These are phyloP conservation scores for Dysphania ambrosioides DNA, from an alignment of 148 eudicot species.

Conservation along the genomic window DNA sequence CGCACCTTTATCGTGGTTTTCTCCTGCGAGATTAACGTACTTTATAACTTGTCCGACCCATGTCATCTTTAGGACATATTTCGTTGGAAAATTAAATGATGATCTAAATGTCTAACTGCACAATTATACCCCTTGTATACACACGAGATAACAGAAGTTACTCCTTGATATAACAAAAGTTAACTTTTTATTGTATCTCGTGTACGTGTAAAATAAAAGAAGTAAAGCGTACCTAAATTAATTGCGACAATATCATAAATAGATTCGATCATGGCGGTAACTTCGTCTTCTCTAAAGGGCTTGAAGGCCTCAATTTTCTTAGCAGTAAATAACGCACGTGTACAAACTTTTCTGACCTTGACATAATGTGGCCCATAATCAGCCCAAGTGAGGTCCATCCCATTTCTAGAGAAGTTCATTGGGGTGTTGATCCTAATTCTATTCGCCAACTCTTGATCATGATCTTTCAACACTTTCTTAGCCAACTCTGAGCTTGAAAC, in stretches of 20 bases:
- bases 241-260: slow-evolving; percentile 36
- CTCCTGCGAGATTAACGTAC: slow-evolving; percentile 25
- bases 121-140: no score
- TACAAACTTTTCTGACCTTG: slow-evolving; percentile 64
- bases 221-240: slow-evolving; percentile 31
- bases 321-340: slow-evolving; percentile 50
- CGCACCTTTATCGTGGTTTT: slow-evolving; percentile 33
- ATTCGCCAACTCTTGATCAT: slow-evolving; percentile 60
- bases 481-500: slow-evolving; percentile 55
- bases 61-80: no score
- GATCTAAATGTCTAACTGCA: no score
- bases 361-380: slow-evolving; percentile 83
- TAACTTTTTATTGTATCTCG: no score
- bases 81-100: no score
- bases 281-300: slow-evolving; percentile 66
- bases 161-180: no score
- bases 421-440: slow-evolving; percentile 44
- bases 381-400: slow-evolving; percentile 68
- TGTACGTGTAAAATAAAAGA: no score
- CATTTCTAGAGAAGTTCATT: slow-evolving; percentile 43
- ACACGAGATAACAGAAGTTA: no score
- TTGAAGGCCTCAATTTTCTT: slow-evolving; percentile 59
- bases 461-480: slow-evolving; percentile 58
- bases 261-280: slow-evolving; percentile 64
- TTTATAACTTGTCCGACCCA: no score